Evolutionary conservation across 805 yeast species (phyloP).

Genomic region (Clavispora carvajalis): DNA sequence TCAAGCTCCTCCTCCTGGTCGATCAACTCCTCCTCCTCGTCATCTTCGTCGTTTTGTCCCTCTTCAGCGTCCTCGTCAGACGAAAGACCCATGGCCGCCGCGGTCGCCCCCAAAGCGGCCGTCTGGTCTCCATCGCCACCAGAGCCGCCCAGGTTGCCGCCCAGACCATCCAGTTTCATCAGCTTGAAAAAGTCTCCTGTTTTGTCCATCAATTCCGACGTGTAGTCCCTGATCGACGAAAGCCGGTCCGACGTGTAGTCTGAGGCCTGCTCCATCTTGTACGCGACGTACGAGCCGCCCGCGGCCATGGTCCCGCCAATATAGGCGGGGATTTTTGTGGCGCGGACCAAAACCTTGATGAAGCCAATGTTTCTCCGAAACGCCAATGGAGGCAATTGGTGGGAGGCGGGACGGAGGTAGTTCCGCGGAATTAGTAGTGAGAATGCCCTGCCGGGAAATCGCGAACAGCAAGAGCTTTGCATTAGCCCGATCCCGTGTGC

Average conservation of each 20-base stretch:
- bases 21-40: constrained; percentile 45
- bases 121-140: constrained; percentile 34
- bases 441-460: not conserved
- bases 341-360: constrained; percentile 47
- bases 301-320: constrained; percentile 92
- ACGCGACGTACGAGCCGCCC: constrained; percentile 87
- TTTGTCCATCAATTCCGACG: constrained; percentile 48
- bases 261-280: constrained; percentile 86
- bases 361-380: constrained; percentile 25
- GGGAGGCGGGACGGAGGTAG: not conserved
- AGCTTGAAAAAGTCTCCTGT: constrained; percentile 41
- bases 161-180: constrained; percentile 8
- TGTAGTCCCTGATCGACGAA: constrained; percentile 54
- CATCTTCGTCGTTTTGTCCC: constrained; percentile 27
- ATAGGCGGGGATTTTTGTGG: constrained; percentile 66
- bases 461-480: not conserved
- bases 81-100: constrained; percentile 47
- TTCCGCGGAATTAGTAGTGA: not conserved
- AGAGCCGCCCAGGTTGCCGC: constrained; percentile 14
- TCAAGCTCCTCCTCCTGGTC: constrained; percentile 37
- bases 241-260: constrained; percentile 64
- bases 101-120: constrained; percentile 45
- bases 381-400: not conserved
- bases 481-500: not conserved
- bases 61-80: constrained; percentile 34